Evolutionary conservation across 108 stramenopile species (phyloP).

Genomic region (Cyclotella baltica): DNA sequence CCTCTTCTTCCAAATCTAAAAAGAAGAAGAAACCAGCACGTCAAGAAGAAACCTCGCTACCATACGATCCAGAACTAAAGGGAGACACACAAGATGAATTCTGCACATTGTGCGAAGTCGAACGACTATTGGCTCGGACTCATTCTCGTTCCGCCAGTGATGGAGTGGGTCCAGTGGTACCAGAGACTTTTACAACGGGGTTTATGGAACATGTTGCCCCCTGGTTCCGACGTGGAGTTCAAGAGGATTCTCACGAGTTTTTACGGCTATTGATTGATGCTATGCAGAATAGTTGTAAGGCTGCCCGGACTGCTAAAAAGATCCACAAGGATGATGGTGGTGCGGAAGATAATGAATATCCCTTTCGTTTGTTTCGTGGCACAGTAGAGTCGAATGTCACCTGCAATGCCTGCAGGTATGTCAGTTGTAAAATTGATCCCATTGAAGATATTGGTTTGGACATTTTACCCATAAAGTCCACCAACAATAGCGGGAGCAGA

Average conservation of each 20-base stretch:
- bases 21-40: slow-evolving; percentile 15
- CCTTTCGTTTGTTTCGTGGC: slow-evolving; percentile 89
- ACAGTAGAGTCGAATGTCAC: slow-evolving; percentile 86
- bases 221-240: slow-evolving; percentile 90
- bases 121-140: slow-evolving; percentile 67
- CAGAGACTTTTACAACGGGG: slow-evolving; percentile 75
- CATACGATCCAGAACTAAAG: slow-evolving; percentile 12
- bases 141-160: slow-evolving; percentile 49
- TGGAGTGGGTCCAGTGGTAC: slow-evolving; percentile 69
- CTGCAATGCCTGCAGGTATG: slow-evolving; percentile 70
- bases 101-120: slow-evolving; percentile 85
- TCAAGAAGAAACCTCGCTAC: slow-evolving; percentile 20
- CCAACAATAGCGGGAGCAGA: too few relatives aligned
- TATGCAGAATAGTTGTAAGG: slow-evolving; percentile 88
- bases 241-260: slow-evolving; percentile 99
- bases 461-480: slow-evolving; percentile 59
- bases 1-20: not conserved
- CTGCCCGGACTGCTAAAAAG: slow-evolving; percentile 46
- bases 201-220: slow-evolving; percentile 87
- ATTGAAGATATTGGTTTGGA: slow-evolving; percentile 93
- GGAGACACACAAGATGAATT: slow-evolving; percentile 53
- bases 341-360: slow-evolving; percentile 70
- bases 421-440: slow-evolving; percentile 81
- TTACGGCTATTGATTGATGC: slow-evolving; percentile 94
- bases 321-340: not conserved